A percentile compares a stretch with the other conserved stretches of the same genome.
Conservation (phyloP, 805 yeast genomes). For the Wickerhamiella lipophila region DNA sequence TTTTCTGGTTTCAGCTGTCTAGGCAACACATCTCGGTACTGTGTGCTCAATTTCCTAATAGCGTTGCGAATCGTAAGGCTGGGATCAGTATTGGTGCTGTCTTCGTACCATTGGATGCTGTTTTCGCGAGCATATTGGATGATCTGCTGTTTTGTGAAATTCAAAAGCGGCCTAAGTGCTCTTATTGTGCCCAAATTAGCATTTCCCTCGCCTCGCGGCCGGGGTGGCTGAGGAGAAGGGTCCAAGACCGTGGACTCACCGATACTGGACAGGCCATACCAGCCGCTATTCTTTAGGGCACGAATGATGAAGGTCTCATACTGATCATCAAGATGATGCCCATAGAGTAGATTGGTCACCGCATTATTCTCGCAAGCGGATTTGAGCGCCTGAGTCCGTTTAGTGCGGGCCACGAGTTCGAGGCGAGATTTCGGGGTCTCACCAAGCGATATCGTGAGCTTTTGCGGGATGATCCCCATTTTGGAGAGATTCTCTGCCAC, state of each 20-base stretch:
- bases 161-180: slow-evolving; percentile 43
- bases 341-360: slow-evolving; percentile 38
- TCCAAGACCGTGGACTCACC: slow-evolving; percentile 15
- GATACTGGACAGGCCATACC: slow-evolving; percentile 54
- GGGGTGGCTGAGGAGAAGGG: slow-evolving; percentile 12
- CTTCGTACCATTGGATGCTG: slow-evolving; percentile 54
- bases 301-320: slow-evolving; percentile 55
- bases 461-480: slow-evolving; percentile 27
- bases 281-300: slow-evolving; percentile 33
- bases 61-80: slow-evolving; percentile 46
- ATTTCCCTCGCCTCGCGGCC: not conserved
- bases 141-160: slow-evolving; percentile 34
- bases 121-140: slow-evolving; percentile 34
- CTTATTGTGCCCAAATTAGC: slow-evolving; percentile 16
- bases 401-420: slow-evolving; percentile 48
- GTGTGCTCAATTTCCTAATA: slow-evolving; percentile 34
- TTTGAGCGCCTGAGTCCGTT: slow-evolving; percentile 38
- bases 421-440: slow-evolving; percentile 27
- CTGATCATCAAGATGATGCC: slow-evolving; percentile 63
- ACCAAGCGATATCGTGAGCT: slow-evolving; percentile 25
- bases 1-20: not conserved
- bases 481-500: slow-evolving; percentile 25
- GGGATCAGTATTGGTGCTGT: slow-evolving; percentile 45
- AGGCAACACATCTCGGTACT: slow-evolving; percentile 24
- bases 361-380: slow-evolving; percentile 30